These are phyloP conservation scores for Ophiocordyceps sinensis DNA, from an alignment of 2,329 filamentous ascomycete species.

Conservation along the genomic window DNA sequence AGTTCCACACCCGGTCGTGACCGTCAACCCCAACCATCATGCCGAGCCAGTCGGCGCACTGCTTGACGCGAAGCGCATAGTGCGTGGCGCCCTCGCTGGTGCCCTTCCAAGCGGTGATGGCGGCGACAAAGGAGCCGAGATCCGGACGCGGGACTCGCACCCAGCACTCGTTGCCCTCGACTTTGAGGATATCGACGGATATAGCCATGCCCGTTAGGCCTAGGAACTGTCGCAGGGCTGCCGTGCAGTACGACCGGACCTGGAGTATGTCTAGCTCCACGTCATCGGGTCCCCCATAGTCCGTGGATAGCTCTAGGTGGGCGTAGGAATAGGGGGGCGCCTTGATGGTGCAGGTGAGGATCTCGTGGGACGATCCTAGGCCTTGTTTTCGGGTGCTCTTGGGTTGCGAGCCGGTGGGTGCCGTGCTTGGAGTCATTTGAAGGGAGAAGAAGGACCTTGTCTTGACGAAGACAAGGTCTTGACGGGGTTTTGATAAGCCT, in stretches of 20 bases:
- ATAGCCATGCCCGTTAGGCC: constrained; percentile 54
- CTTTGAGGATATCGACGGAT: constrained; percentile 54
- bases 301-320: constrained; percentile 33
- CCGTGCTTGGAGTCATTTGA: constrained; percentile 4
- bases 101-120: constrained; percentile 50
- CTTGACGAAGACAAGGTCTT: too few species aligned
- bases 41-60: constrained; percentile 51
- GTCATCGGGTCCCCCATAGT: constrained; percentile 2
- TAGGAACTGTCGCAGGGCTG: constrained; percentile 53
- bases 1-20: constrained; percentile 30
- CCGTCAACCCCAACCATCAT: constrained; percentile 36
- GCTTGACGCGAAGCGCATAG: constrained; percentile 38
- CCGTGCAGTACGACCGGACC: constrained; percentile 45
- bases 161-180: constrained; percentile 43
- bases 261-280: constrained; percentile 44
- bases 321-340: constrained; percentile 40
- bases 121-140: constrained; percentile 44
- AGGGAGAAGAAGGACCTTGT: too few species aligned
- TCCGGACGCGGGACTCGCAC: constrained; percentile 49
- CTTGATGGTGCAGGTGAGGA: constrained; percentile 36
- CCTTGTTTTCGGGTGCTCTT: constrained; percentile 10
- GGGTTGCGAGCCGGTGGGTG: background rate
- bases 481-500: too few species aligned
- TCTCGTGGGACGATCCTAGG: constrained; percentile 28
- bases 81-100: constrained; percentile 24